phyloP scores from a whole-genome alignment of 768 basidiomycete species.

The Pholiota microspora region DNA sequence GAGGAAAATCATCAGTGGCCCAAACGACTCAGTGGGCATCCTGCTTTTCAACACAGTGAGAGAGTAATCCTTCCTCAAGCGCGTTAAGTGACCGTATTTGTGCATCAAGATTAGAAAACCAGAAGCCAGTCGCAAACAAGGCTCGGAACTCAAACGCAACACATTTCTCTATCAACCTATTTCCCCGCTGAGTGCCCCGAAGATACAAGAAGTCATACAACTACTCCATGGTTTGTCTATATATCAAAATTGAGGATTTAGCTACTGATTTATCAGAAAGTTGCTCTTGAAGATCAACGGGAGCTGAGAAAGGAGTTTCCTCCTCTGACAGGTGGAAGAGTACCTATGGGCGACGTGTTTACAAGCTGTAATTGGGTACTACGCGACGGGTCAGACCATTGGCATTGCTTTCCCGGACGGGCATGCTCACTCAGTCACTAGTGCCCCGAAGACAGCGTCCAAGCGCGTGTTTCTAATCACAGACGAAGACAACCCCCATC shows the following conservation, averaged over 20 bases:
- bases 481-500: slow-evolving; percentile 79
- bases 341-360: slow-evolving; percentile 88
- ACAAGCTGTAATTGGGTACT: slow-evolving; percentile 88
- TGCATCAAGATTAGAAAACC: slow-evolving; percentile 40
- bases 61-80: slow-evolving; percentile 3
- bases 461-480: slow-evolving; percentile 94
- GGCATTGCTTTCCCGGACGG: neutral
- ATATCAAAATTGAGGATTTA: too few species aligned
- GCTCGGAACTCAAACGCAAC: slow-evolving; percentile 65
- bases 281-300: slow-evolving; percentile 60
- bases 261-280: slow-evolving; percentile 40
- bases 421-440: slow-evolving; percentile 24
- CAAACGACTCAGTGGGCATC: slow-evolving; percentile 88
- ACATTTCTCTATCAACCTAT: slow-evolving; percentile 78
- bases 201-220: slow-evolving; percentile 75
- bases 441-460: slow-evolving; percentile 84
- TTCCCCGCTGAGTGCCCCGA: slow-evolving; percentile 72
- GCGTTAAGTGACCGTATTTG: slow-evolving; percentile 1
- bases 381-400: slow-evolving; percentile 74
- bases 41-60: slow-evolving; percentile 91
- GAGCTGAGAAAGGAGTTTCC: slow-evolving; percentile 61
- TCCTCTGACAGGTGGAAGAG: slow-evolving; percentile 53
- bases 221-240: slow-evolving; percentile 68
- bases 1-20: slow-evolving; percentile 84
- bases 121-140: slow-evolving; percentile 35